Base-by-base conservation (phyloP, 1,284 basidiomycete genomes). In the Amylostereum areolatum region DNA sequence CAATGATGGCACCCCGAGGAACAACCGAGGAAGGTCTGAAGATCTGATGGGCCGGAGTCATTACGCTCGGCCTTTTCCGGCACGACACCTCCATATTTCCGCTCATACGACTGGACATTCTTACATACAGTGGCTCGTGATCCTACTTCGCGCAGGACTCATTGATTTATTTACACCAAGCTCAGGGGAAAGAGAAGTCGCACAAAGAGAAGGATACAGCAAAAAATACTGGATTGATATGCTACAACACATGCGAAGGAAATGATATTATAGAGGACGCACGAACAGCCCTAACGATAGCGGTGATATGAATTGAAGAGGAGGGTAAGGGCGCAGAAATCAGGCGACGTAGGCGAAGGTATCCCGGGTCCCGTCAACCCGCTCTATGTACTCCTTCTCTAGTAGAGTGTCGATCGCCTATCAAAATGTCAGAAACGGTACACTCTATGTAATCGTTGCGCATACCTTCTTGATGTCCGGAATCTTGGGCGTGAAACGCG, bases 381-480 rank as follows among this genome's bases (percentile, higher is more conserved):
- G 85, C 66, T 97, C 94, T 53, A 99, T 88, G 66, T 97, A 99
- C 69, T 98, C 97, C 70, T 97, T 97, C 73, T 99, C 96, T 48
- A 99, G 79, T 34, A 99, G 73, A 35, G 89, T 87, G 63, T 99
- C 97, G 60, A 99, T 98, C n/a, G 96, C 95, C 87, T 92, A 63
- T 35, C 12, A 47, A 39, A 37, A 9, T 92, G 63, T 35, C 11
- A 47, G 42, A 39, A 9, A 43, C 31, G 43, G 31, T 51, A 24
- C 49, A 48, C 52, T 5, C 49, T 27, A 5, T 34, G 31, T 42
- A 35, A 44, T 39, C 37, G 37, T 30, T 12, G 11, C 12, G 8
- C 31, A 32, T 27, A 85, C 88, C 81, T 91, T 92, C 70, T 91
- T 92, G 72, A 96, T 94, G 64, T 95, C 92, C 2, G 89, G 85